A percentile compares a stretch with the other conserved stretches of the same genome.
These are phyloP conservation scores for Aphanomyces cochlioides DNA, from an alignment of 352 stramenopile genomes.

Conservation along the genomic window DNA sequence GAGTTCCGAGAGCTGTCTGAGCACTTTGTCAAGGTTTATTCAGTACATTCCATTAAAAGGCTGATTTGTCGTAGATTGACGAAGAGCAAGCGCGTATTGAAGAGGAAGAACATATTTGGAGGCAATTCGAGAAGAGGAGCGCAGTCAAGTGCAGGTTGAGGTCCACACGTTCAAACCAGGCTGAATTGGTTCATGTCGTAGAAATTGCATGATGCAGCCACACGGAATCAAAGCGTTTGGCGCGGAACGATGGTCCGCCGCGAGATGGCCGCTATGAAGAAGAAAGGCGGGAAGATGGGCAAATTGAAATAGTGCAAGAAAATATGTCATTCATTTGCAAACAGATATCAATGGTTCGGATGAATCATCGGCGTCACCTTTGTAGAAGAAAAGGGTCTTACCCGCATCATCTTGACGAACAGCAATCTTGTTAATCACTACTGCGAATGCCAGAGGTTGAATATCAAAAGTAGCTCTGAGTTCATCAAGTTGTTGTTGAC, in stretches of 20 bases:
- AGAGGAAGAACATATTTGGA: constrained; percentile 71
- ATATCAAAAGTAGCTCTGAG: too few species aligned
- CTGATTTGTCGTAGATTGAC: constrained; percentile 50
- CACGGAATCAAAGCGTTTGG: constrained; percentile 78
- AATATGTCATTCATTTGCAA: too few species aligned
- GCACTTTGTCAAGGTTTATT: constrained; percentile 73
- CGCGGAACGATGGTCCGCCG: constrained; percentile 56
- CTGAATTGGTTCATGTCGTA: constrained; percentile 30
- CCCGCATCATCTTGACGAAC: too few species aligned
- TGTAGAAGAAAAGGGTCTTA: too few species aligned
- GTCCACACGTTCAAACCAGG: background rate
- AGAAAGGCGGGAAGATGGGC: constrained; percentile 69
- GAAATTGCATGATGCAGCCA: constrained; percentile 68
- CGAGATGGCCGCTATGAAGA: constrained; percentile 72
- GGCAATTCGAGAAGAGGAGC: constrained; percentile 59
- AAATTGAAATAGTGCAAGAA: constrained; percentile 33
- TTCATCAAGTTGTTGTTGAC: too few species aligned
- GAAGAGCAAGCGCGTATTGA: constrained; percentile 83
- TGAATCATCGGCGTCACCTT: too few species aligned
- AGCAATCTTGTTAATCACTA: too few species aligned
- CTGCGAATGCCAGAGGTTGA: too few species aligned
- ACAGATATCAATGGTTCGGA: too few species aligned
- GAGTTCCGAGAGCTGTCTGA: constrained; percentile 72
- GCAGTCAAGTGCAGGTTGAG: constrained; percentile 67
- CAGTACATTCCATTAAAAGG: background rate